Evolutionary conservation across 176 grass and related monocot species (phyloP), one percentile per base, ranked within the genome.

Genomic region (Chrysopogon serrulatus): DNA sequence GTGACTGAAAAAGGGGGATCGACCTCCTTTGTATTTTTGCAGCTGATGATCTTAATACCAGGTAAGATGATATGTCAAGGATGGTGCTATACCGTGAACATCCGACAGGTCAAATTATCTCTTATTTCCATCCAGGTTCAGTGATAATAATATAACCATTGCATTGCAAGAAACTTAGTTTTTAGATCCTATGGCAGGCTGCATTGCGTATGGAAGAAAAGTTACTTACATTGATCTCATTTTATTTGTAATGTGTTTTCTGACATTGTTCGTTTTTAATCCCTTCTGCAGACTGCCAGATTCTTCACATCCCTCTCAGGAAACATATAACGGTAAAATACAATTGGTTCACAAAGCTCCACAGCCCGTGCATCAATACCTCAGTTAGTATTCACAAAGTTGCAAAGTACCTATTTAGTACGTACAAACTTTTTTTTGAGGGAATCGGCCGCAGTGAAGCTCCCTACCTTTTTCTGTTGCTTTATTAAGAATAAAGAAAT

Each of bases 11-110:
- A 89, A 80, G n/a, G 90, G 95, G 59, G 65, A 86, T 67, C 95
- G 94, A 49, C 95, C 95, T 83, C 89, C 90, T 83, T 83, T 97
- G 65, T 97, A 91, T n/a, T 94, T 97, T 97, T 83, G 78, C 95
- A 69, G 88, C 95, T 70, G 95, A 97, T 89, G 95, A 97, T 79
- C 95, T 97, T 87, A 92, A 97, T 97, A 97, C 74, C 95, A 94
- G 90, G 95, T 89, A 79, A 79, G 41, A 21, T 71, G 34, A 68
- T 79, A 33, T 64, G 43, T 26, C 35, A 73, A 62, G 26, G 72
- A 74, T 44, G 51, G 18, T 37, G 26, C 17, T 33, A 78, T 19
- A 65, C 10, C n/a, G 33, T 71, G 12, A 87, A 61, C 7, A n/a
- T n/a, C n/a, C n/a, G n/a, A n/a, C n/a, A n/a, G n/a, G n/a, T n/a